These are phyloP conservation scores for Aspergillus hiratsukae DNA, from an alignment of 2,329 filamentous ascomycete species.

Conservation along the genomic window DNA sequence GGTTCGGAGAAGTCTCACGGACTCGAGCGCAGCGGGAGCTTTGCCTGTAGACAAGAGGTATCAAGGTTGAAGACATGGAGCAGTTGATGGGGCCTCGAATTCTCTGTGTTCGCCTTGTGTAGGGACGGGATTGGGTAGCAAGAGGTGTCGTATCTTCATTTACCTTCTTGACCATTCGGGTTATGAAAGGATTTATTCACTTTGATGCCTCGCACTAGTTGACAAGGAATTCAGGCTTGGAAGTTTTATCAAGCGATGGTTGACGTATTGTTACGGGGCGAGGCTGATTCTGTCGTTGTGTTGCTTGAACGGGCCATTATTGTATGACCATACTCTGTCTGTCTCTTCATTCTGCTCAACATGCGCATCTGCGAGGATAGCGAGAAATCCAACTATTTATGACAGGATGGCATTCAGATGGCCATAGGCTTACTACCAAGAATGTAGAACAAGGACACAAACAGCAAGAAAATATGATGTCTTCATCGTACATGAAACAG, in stretches of 20 bases:
- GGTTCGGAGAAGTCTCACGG: slow-evolving; percentile 28
- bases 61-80: slow-evolving; percentile 35
- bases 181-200: not conserved
- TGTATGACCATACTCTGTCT: not conserved
- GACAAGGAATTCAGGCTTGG: not conserved
- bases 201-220: not conserved
- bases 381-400: not conserved
- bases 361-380: not conserved
- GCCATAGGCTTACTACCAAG: not conserved
- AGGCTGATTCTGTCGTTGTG: not conserved
- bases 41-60: slow-evolving; percentile 36
- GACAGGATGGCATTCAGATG: not conserved
- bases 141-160: not conserved
- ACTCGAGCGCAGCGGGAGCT: slow-evolving; percentile 24
- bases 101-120: not conserved
- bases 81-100: slow-evolving; percentile 7
- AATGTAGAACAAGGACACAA: too few species aligned
- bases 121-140: not conserved
- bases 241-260: not conserved
- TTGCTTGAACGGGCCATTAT: not conserved
- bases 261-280: not conserved
- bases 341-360: not conserved
- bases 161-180: not conserved
- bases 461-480: not conserved
- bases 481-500: not conserved